Evolutionary conservation across 805 yeast genomes (phyloP).

Genomic region (Candida taoyuanica): DNA sequence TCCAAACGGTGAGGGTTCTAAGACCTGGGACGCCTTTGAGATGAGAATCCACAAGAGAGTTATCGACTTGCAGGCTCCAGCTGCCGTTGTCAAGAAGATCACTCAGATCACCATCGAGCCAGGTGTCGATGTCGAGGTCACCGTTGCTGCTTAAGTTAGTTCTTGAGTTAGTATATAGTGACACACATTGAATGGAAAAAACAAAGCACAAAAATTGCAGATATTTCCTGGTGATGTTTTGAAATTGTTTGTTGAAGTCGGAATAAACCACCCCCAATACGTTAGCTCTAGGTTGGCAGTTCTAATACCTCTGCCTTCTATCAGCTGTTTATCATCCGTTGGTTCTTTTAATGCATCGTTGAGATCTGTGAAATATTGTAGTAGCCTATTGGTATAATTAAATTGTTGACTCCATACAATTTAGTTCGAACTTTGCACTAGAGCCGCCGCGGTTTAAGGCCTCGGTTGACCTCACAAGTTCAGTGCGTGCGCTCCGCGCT

Average conservation of each 20-base stretch:
- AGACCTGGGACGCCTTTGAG: slow-evolving; percentile 99
- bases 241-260: slow-evolving; percentile 4
- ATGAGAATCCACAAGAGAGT: slow-evolving; percentile 99
- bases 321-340: slow-evolving; percentile 26
- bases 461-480: background rate
- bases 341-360: slow-evolving; percentile 19
- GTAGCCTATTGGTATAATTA: too few species aligned
- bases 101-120: slow-evolving; percentile 98
- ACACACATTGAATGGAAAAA: background rate
- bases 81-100: slow-evolving; percentile 87
- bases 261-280: slow-evolving; percentile 11
- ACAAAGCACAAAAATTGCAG: too few species aligned
- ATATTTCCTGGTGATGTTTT: too few species aligned
- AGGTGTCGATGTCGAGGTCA: slow-evolving; percentile 97
- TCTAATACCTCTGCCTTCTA: slow-evolving; percentile 30
- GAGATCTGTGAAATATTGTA: background rate
- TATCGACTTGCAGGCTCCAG: slow-evolving; percentile 97
- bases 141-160: slow-evolving; percentile 68
- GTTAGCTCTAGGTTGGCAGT: slow-evolving; percentile 29
- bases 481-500: too few species aligned
- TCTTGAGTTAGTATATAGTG: slow-evolving; percentile 1
- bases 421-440: too few species aligned
- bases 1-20: slow-evolving; percentile 99
- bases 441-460: too few species aligned
- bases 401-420: too few species aligned